A percentile compares a stretch with the other conserved stretches of the same genome.
Evolutionary conservation across 78 protist genomes (phyloP).

Genomic region (Speleostelium caveatum): DNA sequence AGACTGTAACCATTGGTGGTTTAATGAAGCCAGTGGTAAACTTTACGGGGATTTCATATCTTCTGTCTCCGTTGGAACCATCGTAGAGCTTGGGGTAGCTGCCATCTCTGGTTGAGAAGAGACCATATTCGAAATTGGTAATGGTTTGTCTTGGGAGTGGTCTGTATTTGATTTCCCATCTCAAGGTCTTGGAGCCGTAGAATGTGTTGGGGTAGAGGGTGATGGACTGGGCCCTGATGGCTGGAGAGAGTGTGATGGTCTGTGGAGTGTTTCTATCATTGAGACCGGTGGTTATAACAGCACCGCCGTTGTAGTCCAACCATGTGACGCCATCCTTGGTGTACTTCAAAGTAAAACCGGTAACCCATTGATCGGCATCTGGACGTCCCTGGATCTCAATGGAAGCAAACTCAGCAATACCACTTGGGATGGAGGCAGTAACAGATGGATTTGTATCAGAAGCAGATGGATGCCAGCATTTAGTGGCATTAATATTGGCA

Average conservation of each 20-base stretch:
- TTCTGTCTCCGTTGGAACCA: conserved; percentile 2
- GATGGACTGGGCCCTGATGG: conserved; percentile 5
- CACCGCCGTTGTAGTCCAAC: conserved; percentile 7
- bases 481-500: conserved; percentile 6
- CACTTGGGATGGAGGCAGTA: neutral
- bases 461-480: conserved; percentile 22
- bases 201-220: neutral
- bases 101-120: conserved; percentile 5
- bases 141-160: neutral
- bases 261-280: conserved; percentile 10
- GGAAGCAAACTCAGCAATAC: too few species aligned
- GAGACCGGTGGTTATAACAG: too few species aligned
- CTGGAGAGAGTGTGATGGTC: neutral
- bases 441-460: conserved; percentile 5
- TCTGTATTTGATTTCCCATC: neutral
- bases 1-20: neutral
- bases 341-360: neutral
- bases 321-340: conserved; percentile 6
- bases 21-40: conserved; percentile 1
- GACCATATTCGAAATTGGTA: conserved; percentile 2
- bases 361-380: conserved; percentile 30
- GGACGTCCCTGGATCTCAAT: neutral
- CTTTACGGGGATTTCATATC: conserved; percentile 3
- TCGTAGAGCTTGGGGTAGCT: conserved; percentile 6
- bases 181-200: neutral